Evolutionary conservation across 1,284 basidiomycete species (phyloP).

Genomic region (Malassezia obtusa): DNA sequence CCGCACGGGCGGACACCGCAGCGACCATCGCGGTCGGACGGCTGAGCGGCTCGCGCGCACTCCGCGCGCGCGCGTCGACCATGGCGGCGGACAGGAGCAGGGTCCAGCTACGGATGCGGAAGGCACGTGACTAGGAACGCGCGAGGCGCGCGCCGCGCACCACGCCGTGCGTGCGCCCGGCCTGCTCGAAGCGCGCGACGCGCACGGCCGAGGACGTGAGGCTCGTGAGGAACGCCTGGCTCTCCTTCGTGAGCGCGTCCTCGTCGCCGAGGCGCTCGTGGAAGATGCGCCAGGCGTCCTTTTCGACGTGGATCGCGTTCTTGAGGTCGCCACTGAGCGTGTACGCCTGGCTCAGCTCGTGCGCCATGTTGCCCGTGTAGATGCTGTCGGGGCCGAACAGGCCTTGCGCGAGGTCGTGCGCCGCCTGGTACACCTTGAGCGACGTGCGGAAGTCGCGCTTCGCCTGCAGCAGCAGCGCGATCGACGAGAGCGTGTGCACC

Average conservation of each 20-base stretch:
- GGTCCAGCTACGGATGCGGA: no score
- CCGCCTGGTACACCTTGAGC: constrained; percentile 32
- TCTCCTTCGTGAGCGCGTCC: constrained; percentile 42
- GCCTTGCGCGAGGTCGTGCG: constrained; percentile 31
- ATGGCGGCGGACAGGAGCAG: neutral
- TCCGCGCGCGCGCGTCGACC: neutral
- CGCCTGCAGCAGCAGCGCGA: constrained; percentile 35
- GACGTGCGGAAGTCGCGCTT: constrained; percentile 28
- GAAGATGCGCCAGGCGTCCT: constrained; percentile 42
- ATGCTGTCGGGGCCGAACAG: constrained; percentile 41
- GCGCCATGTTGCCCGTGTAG: constrained; percentile 43
- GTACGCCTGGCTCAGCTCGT: constrained; percentile 43
- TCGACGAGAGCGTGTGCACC: constrained; percentile 51
- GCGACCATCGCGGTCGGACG: neutral
- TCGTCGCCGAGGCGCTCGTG: constrained; percentile 42
- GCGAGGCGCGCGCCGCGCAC: neutral
- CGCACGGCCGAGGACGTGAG: constrained; percentile 41
- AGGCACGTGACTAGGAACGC: no score
- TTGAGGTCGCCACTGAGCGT: constrained; percentile 42
- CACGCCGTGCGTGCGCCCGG: constrained; percentile 3
- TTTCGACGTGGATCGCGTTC: constrained; percentile 37
- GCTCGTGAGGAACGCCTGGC: constrained; percentile 36
- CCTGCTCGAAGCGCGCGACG: constrained; percentile 38
- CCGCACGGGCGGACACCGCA: constrained; percentile 20
- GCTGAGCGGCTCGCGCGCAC: neutral